Evolutionary conservation across 2,329 filamentous ascomycete species (phyloP).

Genomic region (Pseudogymnoascus sp.): DNA sequence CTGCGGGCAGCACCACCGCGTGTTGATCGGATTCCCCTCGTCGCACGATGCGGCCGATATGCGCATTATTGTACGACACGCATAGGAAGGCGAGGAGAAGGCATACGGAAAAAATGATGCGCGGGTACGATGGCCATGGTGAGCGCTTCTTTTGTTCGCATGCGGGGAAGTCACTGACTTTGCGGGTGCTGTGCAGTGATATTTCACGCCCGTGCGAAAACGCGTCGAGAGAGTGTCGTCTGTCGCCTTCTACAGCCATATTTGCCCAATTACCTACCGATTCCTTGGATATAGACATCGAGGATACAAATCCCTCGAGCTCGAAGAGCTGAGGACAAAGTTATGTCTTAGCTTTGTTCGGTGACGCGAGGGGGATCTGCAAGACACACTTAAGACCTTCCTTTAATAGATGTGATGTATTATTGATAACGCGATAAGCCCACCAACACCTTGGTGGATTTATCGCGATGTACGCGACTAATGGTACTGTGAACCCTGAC

Average conservation of each 20-base stretch:
- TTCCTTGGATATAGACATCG: neutral
- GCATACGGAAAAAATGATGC: neutral
- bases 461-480: neutral
- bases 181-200: neutral
- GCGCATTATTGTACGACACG: neutral
- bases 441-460: neutral
- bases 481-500: neutral
- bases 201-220: neutral
- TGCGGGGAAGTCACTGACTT: neutral
- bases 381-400: neutral
- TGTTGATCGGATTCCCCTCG: neutral
- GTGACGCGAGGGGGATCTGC: slow-evolving; percentile 1
- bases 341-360: neutral
- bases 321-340: neutral
- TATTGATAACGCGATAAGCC: neutral
- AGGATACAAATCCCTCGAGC: neutral
- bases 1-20: neutral
- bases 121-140: neutral
- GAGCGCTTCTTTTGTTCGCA: neutral
- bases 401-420: neutral
- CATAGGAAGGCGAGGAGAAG: neutral
- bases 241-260: neutral
- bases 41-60: neutral
- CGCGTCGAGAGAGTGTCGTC: neutral
- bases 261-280: neutral